Conservation (phyloP, 371 early-diverging fungal genomes). For the Batrachochytrium dendrobatidis region DNA sequence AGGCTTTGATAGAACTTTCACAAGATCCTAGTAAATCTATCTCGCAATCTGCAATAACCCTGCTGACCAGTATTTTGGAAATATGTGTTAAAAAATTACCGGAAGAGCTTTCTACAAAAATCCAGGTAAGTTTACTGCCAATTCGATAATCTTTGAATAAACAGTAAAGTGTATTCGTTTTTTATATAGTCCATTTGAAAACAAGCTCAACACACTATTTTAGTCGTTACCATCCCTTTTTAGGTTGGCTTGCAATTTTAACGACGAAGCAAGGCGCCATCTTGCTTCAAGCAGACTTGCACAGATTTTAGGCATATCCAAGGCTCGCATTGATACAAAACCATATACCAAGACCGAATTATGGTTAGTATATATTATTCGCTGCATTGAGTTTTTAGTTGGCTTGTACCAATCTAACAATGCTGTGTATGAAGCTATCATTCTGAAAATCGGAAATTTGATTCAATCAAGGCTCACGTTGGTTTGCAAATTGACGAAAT, state of each 20-base stretch:
- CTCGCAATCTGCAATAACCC: constrained; percentile 46
- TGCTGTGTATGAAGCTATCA: neutral
- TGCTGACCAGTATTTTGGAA: constrained; percentile 71
- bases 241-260: constrained; percentile 65
- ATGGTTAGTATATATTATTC: neutral
- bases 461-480: constrained; percentile 6
- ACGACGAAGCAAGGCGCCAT: constrained; percentile 66
- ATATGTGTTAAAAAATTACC: constrained; percentile 64
- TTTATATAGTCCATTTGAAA: constrained; percentile 5
- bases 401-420: neutral
- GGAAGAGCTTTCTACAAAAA: constrained; percentile 44
- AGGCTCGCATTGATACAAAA: neutral
- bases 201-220: no score
- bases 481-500: constrained; percentile 72
- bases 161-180: no score
- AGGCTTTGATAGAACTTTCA: constrained; percentile 45
- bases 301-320: constrained; percentile 40
- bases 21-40: constrained; percentile 45
- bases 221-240: constrained; percentile 69
- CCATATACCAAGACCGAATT: neutral
- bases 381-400: neutral
- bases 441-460: neutral
- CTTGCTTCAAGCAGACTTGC: constrained; percentile 64
- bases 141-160: no score
- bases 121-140: constrained; percentile 43